phyloP scores from a whole-genome alignment of 768 basidiomycete species.

The Suillus spraguei region DNA sequence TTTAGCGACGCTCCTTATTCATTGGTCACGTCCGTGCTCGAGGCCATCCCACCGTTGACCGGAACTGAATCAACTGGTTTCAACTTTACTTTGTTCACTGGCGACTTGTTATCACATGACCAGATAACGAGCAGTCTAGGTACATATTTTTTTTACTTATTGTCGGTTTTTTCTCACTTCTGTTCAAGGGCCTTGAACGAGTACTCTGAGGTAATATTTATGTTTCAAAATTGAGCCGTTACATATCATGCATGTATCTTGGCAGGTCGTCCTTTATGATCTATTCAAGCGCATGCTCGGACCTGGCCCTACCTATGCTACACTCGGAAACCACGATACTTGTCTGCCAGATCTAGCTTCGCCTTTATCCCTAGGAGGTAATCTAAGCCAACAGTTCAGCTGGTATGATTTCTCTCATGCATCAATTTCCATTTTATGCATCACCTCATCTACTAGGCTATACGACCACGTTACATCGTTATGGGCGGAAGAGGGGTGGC shows the following conservation, averaged over 20 bases:
- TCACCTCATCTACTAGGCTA: slow-evolving; percentile 52
- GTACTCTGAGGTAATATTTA: slow-evolving; percentile 59
- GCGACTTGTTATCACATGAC: slow-evolving; percentile 77
- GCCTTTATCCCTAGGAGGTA: slow-evolving; percentile 55
- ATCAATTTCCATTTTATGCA: not conserved
- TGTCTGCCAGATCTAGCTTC: slow-evolving; percentile 63
- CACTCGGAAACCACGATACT: slow-evolving; percentile 78
- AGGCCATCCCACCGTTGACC: slow-evolving; percentile 69
- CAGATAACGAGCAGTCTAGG: slow-evolving; percentile 64
- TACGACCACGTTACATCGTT: slow-evolving; percentile 74
- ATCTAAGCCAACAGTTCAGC: slow-evolving; percentile 60
- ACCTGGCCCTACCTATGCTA: slow-evolving; percentile 72
- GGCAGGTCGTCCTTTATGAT: slow-evolving; percentile 63
- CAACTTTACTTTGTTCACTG: slow-evolving; percentile 70
- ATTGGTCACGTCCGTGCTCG: slow-evolving; percentile 57
- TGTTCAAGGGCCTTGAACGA: slow-evolving; percentile 52
- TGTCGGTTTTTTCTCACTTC: slow-evolving; percentile 9
- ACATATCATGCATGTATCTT: not conserved
- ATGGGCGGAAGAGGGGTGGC: slow-evolving; percentile 74
- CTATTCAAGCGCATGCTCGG: slow-evolving; percentile 64
- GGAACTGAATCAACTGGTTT: slow-evolving; percentile 64
- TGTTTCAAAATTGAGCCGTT: slow-evolving; percentile 11
- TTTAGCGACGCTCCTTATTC: slow-evolving; percentile 64
- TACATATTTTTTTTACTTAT: slow-evolving; percentile 27
- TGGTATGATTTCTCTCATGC: not conserved